Conservation (phyloP, 1,284 basidiomycete genomes). For the Cryptococcus hybrid region DNA sequence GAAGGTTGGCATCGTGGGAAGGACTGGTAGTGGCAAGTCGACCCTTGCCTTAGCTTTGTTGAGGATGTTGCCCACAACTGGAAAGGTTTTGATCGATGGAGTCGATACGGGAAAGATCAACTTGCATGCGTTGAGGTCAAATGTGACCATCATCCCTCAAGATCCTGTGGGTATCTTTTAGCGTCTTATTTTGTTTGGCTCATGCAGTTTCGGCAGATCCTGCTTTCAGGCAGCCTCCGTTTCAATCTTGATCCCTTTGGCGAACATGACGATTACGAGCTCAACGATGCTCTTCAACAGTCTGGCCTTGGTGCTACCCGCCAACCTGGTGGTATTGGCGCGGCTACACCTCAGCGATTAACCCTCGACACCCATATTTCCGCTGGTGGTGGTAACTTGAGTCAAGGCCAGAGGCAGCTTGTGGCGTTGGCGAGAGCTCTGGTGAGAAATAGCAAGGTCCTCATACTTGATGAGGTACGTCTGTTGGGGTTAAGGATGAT, state of each 20-base stretch:
- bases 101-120: slow-evolving; percentile 56
- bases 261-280: slow-evolving; percentile 64
- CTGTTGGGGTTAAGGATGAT: not conserved
- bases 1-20: slow-evolving; percentile 63
- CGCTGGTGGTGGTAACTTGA: slow-evolving; percentile 61
- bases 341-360: slow-evolving; percentile 39
- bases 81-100: slow-evolving; percentile 53
- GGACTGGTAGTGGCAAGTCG: slow-evolving; percentile 72
- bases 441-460: slow-evolving; percentile 54
- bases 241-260: slow-evolving; percentile 74
- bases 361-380: slow-evolving; percentile 48
- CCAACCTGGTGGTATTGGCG: slow-evolving; percentile 17
- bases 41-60: slow-evolving; percentile 52
- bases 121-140: slow-evolving; percentile 58
- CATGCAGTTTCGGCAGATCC: slow-evolving; percentile 15
- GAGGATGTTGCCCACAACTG: slow-evolving; percentile 59
- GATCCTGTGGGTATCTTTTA: slow-evolving; percentile 53
- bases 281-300: slow-evolving; percentile 55
- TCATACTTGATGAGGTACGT: slow-evolving; percentile 56
- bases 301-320: slow-evolving; percentile 50
- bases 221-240: slow-evolving; percentile 74
- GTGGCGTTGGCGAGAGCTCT: slow-evolving; percentile 57
- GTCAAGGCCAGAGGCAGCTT: slow-evolving; percentile 70
- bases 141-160: slow-evolving; percentile 60
- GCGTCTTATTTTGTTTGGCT: slow-evolving; percentile 6